phyloP scores from a whole-genome alignment of 345 rosid genomes.

The Hibiscus trionum region DNA sequence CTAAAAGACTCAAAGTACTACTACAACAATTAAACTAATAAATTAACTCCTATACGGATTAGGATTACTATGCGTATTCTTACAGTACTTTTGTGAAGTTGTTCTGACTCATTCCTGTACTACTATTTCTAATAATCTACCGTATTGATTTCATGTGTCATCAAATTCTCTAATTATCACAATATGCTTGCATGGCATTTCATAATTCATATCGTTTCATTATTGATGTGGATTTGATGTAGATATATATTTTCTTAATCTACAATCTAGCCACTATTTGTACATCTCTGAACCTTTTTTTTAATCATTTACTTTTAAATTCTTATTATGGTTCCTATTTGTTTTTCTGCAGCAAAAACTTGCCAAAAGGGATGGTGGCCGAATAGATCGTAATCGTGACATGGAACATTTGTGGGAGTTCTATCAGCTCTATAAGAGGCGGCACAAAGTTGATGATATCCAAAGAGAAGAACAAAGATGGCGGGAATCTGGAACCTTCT shows the following conservation, averaged over 20 bases:
- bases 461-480: constrained; percentile 69
- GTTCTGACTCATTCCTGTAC: background rate
- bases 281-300: background rate
- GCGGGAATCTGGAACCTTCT: constrained; percentile 76
- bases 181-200: background rate
- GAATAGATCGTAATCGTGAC: constrained; percentile 75
- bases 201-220: background rate
- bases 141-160: background rate
- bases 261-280: background rate
- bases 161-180: background rate
- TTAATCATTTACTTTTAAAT: background rate
- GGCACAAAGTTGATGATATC: constrained; percentile 76
- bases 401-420: constrained; percentile 79
- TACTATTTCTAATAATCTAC: background rate
- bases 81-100: background rate
- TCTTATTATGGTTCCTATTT: constrained; percentile 5
- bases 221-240: background rate
- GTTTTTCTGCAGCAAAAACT: constrained; percentile 85
- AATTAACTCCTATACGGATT: too few relatives aligned
- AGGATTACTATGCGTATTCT: too few relatives aligned
- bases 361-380: constrained; percentile 70
- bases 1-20: too few relatives aligned
- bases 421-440: constrained; percentile 65
- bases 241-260: background rate
- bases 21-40: too few relatives aligned